Conservation (phyloP, 2,329 filamentous ascomycete genomes). For the Verticillium isaacii region DNA sequence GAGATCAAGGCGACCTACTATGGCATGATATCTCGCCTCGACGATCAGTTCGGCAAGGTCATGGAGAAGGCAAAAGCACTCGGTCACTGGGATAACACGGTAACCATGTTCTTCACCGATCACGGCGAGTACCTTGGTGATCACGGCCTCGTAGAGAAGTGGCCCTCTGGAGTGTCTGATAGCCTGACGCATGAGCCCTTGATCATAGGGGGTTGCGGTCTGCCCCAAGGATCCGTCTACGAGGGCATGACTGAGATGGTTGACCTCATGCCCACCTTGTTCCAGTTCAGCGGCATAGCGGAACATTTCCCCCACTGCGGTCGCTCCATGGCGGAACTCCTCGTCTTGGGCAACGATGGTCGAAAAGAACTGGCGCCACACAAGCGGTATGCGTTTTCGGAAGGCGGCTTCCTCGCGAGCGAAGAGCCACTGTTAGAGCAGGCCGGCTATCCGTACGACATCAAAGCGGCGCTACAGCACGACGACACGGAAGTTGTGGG, state of each 20-base stretch:
- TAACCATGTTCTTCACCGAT: slow-evolving; percentile 39
- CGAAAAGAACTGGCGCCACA: slow-evolving; percentile 12
- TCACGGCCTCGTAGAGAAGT: slow-evolving; percentile 43
- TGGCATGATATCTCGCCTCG: slow-evolving; percentile 40
- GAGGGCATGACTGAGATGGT: slow-evolving; percentile 38
- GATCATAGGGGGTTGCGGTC: slow-evolving; percentile 34
- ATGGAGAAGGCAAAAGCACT: slow-evolving; percentile 26
- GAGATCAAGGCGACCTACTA: slow-evolving; percentile 41
- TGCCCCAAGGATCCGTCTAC: slow-evolving; percentile 27
- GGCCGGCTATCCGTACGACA: slow-evolving; percentile 37
- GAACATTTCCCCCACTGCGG: slow-evolving; percentile 31
- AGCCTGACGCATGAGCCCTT: slow-evolving; percentile 36
- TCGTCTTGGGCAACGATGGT: neutral
- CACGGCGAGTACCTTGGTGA: slow-evolving; percentile 43
- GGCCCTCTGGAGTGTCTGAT: slow-evolving; percentile 38
- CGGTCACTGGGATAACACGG: slow-evolving; percentile 29
- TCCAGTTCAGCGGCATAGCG: slow-evolving; percentile 30
- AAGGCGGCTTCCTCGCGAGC: slow-evolving; percentile 36
- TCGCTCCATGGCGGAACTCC: slow-evolving; percentile 4
- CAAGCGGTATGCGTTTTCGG: slow-evolving; percentile 36
- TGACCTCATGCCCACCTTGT: slow-evolving; percentile 37
- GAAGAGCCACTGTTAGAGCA: slow-evolving; percentile 42
- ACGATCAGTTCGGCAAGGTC: slow-evolving; percentile 39
- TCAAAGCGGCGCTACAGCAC: slow-evolving; percentile 40
- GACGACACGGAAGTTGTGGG: slow-evolving; percentile 36